phyloP scores from a whole-genome alignment of 2,329 filamentous ascomycete genomes.

The Xylariaceae sp. region DNA sequence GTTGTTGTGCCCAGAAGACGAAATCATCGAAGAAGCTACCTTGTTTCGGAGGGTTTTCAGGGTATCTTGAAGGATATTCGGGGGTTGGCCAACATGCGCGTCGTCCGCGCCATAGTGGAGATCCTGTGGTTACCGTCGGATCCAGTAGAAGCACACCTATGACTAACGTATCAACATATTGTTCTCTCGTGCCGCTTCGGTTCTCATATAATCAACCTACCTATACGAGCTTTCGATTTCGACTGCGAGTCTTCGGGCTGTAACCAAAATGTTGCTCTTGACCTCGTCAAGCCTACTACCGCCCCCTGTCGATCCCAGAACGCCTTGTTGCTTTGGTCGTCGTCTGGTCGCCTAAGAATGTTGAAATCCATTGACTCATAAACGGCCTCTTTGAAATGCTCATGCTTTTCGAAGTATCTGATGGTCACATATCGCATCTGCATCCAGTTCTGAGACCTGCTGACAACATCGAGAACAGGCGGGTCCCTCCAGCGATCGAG shows the following conservation, averaged over 20 bases:
- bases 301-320: conserved; percentile 22
- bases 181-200: background rate
- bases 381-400: conserved; percentile 7
- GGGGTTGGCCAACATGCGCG: conserved; percentile 18
- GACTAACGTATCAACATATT: background rate
- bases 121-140: conserved; percentile 14
- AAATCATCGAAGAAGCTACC: conserved; percentile 23
- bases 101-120: conserved; percentile 25
- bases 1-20: conserved; percentile 23
- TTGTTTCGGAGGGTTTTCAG: background rate
- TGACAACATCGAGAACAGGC: conserved; percentile 20
- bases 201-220: background rate
- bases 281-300: conserved; percentile 20
- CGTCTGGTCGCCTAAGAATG: conserved; percentile 21
- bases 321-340: conserved; percentile 21
- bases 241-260: conserved; percentile 1
- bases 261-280: conserved; percentile 25
- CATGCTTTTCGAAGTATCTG: conserved; percentile 20
- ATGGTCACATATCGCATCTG: conserved; percentile 24
- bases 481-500: conserved; percentile 26
- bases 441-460: conserved; percentile 21
- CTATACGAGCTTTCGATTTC: background rate
- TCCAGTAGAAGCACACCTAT: conserved; percentile 14
- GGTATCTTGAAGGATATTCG: background rate
- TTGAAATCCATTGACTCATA: conserved; percentile 19